A percentile compares a stretch with the other conserved stretches of the same genome.
Conservation (phyloP, 441 rosid species). For the Brassica hybrid region DNA sequence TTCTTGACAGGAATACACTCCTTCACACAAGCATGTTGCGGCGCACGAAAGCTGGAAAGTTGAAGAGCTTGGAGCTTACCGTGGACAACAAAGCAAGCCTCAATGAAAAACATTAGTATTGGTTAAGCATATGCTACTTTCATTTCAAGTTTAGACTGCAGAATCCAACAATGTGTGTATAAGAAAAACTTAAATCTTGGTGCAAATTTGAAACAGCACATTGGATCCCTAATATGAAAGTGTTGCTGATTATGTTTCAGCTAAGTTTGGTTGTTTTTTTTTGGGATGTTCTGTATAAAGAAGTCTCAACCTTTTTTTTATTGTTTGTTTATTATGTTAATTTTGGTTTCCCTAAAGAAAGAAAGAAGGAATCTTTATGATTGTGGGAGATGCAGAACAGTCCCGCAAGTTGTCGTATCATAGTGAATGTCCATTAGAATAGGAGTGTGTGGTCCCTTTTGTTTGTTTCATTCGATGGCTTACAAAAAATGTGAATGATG, state of each 20-base stretch:
- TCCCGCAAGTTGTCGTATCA: constrained; percentile 33
- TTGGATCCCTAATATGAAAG: constrained; percentile 23
- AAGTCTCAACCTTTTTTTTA: constrained; percentile 7
- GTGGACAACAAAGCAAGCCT: constrained; percentile 43
- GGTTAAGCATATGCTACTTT: constrained; percentile 38
- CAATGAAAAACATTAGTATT: constrained; percentile 37
- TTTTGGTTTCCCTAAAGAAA: constrained; percentile 23
- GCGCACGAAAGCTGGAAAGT: constrained; percentile 88
- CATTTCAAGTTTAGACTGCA: constrained; percentile 44
- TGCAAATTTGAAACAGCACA: constrained; percentile 33
- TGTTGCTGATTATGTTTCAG: constrained; percentile 2
- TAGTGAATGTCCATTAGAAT: constrained; percentile 37
- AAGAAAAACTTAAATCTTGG: constrained; percentile 35
- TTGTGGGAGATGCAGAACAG: constrained; percentile 38
- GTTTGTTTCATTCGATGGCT: constrained; percentile 43
- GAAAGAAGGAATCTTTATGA: constrained; percentile 34
- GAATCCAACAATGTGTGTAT: constrained; percentile 46
- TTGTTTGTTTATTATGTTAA: constrained; percentile 13
- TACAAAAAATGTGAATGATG: constrained; percentile 41
- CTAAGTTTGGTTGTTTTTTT: constrained; percentile 29
- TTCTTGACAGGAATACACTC: constrained; percentile 66
- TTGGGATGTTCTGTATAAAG: not conserved
- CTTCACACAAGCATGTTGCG: constrained; percentile 74
- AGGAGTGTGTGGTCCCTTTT: constrained; percentile 34
- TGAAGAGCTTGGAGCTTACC: constrained; percentile 65